phyloP scores from a whole-genome alignment of 805 yeast genomes.

The Wickerhamiella hasegawae region DNA sequence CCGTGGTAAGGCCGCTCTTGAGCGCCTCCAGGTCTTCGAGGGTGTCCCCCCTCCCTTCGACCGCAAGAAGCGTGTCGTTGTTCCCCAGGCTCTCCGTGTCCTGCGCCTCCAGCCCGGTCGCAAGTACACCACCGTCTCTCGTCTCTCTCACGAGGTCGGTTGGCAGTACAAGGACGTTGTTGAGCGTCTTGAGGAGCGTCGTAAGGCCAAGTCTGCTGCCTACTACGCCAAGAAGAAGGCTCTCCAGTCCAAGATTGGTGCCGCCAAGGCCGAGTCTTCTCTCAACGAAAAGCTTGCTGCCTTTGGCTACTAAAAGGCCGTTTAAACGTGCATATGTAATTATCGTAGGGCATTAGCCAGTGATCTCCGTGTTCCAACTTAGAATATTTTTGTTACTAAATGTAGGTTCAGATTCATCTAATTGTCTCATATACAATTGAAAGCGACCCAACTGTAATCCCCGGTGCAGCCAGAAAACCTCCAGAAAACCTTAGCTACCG shows the following conservation, averaged over 20 bases:
- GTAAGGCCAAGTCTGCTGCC: conserved; percentile 97
- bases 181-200: conserved; percentile 95
- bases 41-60: conserved; percentile 99
- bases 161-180: conserved; percentile 99
- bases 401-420: too few species aligned
- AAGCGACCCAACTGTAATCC: too few species aligned
- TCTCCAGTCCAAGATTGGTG: conserved; percentile 76
- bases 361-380: too few species aligned
- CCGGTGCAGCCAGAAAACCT: too few species aligned
- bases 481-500: too few species aligned
- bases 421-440: too few species aligned
- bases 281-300: conserved; percentile 88
- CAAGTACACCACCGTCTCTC: conserved; percentile 97
- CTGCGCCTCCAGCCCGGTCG: conserved; percentile 99
- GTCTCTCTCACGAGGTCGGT: conserved; percentile 92
- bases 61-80: conserved; percentile 99
- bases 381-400: too few species aligned
- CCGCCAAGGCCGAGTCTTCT: conserved; percentile 77
- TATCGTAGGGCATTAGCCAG: too few species aligned
- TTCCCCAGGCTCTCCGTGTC: conserved; percentile 98
- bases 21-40: conserved; percentile 98
- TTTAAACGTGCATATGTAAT: neutral
- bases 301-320: conserved; percentile 70
- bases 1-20: conserved; percentile 99
- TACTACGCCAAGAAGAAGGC: conserved; percentile 98